Base-by-base conservation (phyloP, 2,329 filamentous ascomycete genomes). In the Penicillium sp. region DNA sequence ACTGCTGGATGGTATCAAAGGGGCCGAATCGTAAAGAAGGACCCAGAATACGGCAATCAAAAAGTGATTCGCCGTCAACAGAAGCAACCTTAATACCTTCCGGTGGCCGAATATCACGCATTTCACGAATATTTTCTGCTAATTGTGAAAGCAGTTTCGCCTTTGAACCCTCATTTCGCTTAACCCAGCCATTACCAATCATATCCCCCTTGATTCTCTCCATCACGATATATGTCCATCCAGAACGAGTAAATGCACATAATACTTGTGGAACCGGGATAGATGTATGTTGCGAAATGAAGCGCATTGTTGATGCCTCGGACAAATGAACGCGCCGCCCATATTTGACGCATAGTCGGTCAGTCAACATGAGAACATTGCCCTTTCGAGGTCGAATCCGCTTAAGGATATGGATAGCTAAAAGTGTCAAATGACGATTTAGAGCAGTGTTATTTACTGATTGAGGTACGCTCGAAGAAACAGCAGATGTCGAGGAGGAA, bases 221-320 rank as follows among this genome's bases (percentile, higher is more conserved):
- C 72, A 77, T 78, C 42, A 74, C 58, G 43, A 76, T 75, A 47
- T 76, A 77, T 2, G 68, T 72, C 29, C 13, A 24, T 5, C 58
- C 64, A 27, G 58, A 58, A 47, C 49, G 66, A 22, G 54, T 63
- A 61, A 77, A 77, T 29, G 72, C 64, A 57, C 70, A 76, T 31
- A 66, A 53, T 7, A 76, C 67, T 56, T 67, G 73, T 5, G 73
- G 73, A 5, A 75, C 69, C 1, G 74, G 71, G 49, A 76, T 71
- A 38, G 70, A 73, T 14, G 73, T 77, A 54, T 77, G 43, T 43
- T 68, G 53, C 11, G 64, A 61, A 43, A 77, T 59, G 49, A 74
- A 75, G 47, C 56, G 62, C 65, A 77, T 70, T 16, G 71, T 67
- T 29, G 59, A 59, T 47, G 67, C 73, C 59, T 77, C 70, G 13